Evolutionary conservation across 257 asterid species (phyloP).

Genomic region (Osmanthus fragrans): DNA sequence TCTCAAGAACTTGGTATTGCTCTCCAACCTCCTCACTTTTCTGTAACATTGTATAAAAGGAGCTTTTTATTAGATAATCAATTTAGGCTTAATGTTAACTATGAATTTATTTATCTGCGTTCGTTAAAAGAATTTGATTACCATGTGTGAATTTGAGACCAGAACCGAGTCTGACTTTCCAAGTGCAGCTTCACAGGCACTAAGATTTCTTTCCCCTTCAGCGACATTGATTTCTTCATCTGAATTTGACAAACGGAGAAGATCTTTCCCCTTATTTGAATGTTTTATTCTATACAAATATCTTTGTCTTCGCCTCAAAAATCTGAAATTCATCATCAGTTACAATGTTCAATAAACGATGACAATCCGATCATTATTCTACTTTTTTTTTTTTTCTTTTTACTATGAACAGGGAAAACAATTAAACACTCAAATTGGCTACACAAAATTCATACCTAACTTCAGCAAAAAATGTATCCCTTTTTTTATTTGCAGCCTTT

Average conservation of each 20-base stretch:
- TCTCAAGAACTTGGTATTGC: neutral
- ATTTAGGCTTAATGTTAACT: neutral
- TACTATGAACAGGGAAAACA: neutral
- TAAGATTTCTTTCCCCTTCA: conserved; percentile 18
- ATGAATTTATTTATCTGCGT: neutral
- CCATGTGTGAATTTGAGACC: conserved; percentile 13
- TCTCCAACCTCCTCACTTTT: conserved; percentile 12
- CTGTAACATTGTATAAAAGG: conserved; percentile 28
- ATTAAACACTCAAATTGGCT: neutral
- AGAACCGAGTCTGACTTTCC: conserved; percentile 15
- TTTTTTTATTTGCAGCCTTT: conserved; percentile 46
- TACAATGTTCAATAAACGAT: neutral
- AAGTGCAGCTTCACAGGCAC: conserved; percentile 7
- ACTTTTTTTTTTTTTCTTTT: neutral
- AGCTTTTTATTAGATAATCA: neutral
- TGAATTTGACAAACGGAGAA: conserved; percentile 14
- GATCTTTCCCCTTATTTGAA: conserved; percentile 11
- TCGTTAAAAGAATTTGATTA: conserved; percentile 11
- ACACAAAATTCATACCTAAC: conserved; percentile 36
- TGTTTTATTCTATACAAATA: conserved; percentile 25
- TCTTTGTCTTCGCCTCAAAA: conserved; percentile 40
- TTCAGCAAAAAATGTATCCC: conserved; percentile 37
- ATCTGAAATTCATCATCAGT: conserved; percentile 39
- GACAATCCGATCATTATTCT: too few relatives aligned
- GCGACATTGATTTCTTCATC: conserved; percentile 20